Conservation (phyloP, 192 early-diverging fungal genomes). For the Thamnidium elegans region DNA sequence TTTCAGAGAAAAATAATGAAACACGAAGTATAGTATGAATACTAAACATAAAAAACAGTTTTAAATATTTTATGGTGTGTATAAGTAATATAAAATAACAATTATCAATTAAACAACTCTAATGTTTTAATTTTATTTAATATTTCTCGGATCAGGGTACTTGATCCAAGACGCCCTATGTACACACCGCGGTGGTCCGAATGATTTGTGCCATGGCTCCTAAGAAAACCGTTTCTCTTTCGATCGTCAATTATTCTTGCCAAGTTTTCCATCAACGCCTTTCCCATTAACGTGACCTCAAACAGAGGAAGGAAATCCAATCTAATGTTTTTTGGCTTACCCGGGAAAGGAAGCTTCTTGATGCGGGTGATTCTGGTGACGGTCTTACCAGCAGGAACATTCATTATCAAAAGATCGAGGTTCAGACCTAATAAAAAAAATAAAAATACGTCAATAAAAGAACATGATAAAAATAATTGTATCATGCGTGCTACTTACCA, state of each 20-base stretch:
- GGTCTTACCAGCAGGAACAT: not conserved
- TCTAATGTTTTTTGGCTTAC: not conserved
- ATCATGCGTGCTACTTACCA: not conserved
- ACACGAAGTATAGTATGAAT: too few relatives aligned
- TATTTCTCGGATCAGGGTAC: too few relatives aligned
- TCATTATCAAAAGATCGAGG: not conserved
- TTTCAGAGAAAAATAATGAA: too few relatives aligned
- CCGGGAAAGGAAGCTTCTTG: not conserved
- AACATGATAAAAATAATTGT: not conserved
- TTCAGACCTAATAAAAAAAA: not conserved
- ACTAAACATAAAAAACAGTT: too few relatives aligned
- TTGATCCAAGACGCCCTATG: too few relatives aligned
- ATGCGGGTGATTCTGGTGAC: not conserved
- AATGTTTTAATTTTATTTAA: too few relatives aligned
- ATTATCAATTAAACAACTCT: too few relatives aligned
- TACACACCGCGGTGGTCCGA: too few relatives aligned
- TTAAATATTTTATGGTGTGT: too few relatives aligned
- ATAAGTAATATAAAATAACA: too few relatives aligned
- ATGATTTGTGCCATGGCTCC: too few relatives aligned
- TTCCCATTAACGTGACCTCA: not conserved
- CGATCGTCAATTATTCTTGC: not conserved
- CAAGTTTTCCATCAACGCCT: not conserved
- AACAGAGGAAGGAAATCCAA: not conserved
- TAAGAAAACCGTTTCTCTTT: too few relatives aligned
- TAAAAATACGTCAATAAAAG: slow-evolving; percentile 1